Percentiles rank a stretch among this genome's conserved stretches.
phyloP scores from a whole-genome alignment of 106 monocot species.

The Hemerocallis citrina region DNA sequence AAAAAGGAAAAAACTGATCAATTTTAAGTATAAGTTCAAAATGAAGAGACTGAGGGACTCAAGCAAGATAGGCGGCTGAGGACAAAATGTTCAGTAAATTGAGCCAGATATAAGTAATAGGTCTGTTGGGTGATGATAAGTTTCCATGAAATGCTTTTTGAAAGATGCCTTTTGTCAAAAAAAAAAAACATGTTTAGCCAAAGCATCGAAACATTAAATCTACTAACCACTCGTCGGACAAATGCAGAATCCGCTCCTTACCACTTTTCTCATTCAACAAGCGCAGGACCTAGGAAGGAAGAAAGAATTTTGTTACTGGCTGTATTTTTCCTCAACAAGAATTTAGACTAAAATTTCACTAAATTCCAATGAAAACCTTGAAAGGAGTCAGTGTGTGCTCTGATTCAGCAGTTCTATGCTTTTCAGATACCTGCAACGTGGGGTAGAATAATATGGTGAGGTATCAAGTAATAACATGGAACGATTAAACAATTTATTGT shows the following conservation, averaged over 20 bases:
- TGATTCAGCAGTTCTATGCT: conserved; percentile 34
- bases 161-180: neutral
- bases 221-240: conserved; percentile 88
- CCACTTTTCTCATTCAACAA: conserved; percentile 70
- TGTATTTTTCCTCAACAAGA: neutral
- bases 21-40: no score
- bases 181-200: neutral
- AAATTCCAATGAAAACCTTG: conserved; percentile 41
- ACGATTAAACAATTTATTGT: neutral
- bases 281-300: conserved; percentile 59
- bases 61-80: no score
- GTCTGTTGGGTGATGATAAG: neutral
- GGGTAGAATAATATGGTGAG: neutral
- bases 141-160: neutral
- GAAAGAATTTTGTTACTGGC: neutral
- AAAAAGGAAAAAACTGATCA: no score
- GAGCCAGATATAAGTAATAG: no score
- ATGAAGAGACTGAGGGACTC: no score
- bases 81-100: no score
- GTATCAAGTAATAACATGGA: no score
- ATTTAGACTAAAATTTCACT: neutral
- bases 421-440: conserved; percentile 65
- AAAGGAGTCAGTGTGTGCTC: conserved; percentile 22
- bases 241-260: conserved; percentile 55
- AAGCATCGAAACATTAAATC: neutral